phyloP scores from a whole-genome alignment of 2,329 filamentous ascomycete species.

The Aspergillus sp. region DNA sequence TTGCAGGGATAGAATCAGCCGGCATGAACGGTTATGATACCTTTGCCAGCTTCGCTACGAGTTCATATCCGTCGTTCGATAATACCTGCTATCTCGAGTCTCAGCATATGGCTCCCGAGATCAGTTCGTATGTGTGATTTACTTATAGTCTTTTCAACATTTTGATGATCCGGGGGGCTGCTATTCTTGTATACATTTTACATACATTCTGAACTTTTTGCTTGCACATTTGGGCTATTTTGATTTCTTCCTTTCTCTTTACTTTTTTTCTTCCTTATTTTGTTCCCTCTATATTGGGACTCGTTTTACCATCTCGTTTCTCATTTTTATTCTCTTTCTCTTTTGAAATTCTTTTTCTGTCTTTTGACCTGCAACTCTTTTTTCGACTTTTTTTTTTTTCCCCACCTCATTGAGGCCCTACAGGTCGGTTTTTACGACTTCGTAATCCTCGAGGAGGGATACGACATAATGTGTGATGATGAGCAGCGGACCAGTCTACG shows the following conservation, averaged over 20 bases:
- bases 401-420: background rate
- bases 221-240: background rate
- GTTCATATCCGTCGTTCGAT: constrained; percentile 33
- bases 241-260: constrained; percentile 4
- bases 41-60: constrained; percentile 27
- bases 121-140: constrained; percentile 39
- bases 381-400: constrained; percentile 7
- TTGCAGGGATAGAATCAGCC: constrained; percentile 28
- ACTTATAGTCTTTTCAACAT: constrained; percentile 2
- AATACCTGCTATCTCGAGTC: constrained; percentile 32
- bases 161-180: background rate
- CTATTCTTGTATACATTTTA: constrained; percentile 6
- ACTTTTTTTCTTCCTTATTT: background rate
- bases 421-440: constrained; percentile 1
- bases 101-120: constrained; percentile 33
- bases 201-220: background rate
- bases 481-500: constrained; percentile 16
- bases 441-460: constrained; percentile 12
- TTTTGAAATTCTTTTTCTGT: constrained; percentile 3
- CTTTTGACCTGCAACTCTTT: constrained; percentile 5
- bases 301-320: background rate
- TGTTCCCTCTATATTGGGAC: background rate
- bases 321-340: constrained; percentile 2
- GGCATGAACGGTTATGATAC: constrained; percentile 31
- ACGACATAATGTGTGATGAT: constrained; percentile 26